Conservation (phyloP, 2,329 filamentous ascomycete species). For the Hymenoscyphus albidus region DNA sequence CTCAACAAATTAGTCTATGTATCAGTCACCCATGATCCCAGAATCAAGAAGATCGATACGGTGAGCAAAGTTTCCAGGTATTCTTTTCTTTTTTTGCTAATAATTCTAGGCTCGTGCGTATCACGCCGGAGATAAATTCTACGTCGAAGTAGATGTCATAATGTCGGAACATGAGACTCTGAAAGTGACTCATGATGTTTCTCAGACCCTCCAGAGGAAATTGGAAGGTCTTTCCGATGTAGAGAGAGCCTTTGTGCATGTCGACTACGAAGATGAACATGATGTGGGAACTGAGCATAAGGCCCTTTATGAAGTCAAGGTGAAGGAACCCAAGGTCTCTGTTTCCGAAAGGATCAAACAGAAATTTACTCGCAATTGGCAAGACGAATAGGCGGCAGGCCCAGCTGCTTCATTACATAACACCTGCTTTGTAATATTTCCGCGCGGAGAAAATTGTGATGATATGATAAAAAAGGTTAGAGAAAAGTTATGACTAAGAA, state of each 20-base stretch:
- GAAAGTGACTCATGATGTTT: constrained; percentile 76
- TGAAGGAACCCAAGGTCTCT: constrained; percentile 18
- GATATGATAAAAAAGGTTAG: background rate
- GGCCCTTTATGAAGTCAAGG: constrained; percentile 21
- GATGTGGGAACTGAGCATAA: constrained; percentile 25
- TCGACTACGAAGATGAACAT: constrained; percentile 46
- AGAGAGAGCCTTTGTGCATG: constrained; percentile 66
- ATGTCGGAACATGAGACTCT: constrained; percentile 71
- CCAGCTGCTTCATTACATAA: background rate
- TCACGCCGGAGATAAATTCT: constrained; percentile 80
- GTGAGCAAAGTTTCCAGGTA: constrained; percentile 38
- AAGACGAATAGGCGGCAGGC: background rate
- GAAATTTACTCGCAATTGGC: constrained; percentile 8
- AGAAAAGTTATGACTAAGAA: too few species aligned
- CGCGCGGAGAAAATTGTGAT: background rate
- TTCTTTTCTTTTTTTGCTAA: background rate
- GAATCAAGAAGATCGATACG: constrained; percentile 81
- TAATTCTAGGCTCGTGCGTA: constrained; percentile 59
- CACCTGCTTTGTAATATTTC: background rate
- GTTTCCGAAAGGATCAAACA: constrained; percentile 20
- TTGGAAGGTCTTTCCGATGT: constrained; percentile 80
- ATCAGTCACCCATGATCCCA: constrained; percentile 88
- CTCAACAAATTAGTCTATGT: constrained; percentile 83
- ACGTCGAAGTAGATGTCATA: constrained; percentile 80
- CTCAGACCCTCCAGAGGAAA: constrained; percentile 76